Evolutionary conservation across 2,329 filamentous ascomycete species (phyloP).

Genomic region (Beauveria brongniartii): DNA sequence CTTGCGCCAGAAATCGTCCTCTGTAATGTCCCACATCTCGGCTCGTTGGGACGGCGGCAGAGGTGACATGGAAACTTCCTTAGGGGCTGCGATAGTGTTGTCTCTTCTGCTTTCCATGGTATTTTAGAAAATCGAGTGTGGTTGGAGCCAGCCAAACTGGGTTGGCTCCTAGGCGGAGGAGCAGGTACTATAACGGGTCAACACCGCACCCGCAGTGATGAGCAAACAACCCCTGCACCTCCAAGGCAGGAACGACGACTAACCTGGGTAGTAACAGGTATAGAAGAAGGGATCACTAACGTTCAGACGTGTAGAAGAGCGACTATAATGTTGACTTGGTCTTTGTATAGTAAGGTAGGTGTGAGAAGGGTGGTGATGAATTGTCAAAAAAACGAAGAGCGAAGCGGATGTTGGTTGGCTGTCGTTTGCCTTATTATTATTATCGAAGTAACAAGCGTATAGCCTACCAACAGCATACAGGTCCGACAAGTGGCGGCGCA

Average conservation of each 20-base stretch:
- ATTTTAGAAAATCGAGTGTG: neutral
- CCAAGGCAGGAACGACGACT: neutral
- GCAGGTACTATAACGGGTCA: constrained; percentile 1
- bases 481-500: neutral
- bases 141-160: neutral
- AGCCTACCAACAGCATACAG: neutral
- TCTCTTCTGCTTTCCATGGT: neutral
- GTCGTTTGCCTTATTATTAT: neutral
- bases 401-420: neutral
- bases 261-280: neutral
- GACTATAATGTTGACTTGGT: neutral
- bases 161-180: neutral
- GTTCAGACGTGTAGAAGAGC: neutral
- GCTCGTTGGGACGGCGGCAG: neutral
- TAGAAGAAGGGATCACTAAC: neutral
- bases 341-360: neutral
- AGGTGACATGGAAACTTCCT: neutral
- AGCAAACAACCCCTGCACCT: neutral
- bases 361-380: neutral
- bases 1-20: constrained; percentile 26
- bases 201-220: neutral
- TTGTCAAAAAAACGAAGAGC: neutral
- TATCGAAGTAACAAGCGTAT: neutral
- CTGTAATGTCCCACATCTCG: constrained; percentile 27
- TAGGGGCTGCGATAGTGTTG: neutral